Conservation (phyloP, 257 asterid genomes). For the Ilex asprella region DNA sequence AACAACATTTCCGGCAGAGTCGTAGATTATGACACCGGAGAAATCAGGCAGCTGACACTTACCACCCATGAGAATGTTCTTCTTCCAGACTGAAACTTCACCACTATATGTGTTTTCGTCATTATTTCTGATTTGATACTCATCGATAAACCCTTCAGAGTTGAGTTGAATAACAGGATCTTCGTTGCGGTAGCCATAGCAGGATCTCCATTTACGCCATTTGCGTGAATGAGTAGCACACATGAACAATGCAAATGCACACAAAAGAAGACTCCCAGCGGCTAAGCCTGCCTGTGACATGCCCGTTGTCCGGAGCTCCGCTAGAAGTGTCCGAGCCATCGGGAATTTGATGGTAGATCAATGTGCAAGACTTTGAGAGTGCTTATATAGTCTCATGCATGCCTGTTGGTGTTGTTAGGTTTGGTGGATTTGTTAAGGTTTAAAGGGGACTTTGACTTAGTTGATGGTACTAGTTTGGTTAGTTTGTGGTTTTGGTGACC, state of each 20-base stretch:
- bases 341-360: conserved; percentile 8
- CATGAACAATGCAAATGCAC: conserved; percentile 55
- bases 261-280: conserved; percentile 39
- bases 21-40: conserved; percentile 74
- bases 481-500: conserved; percentile 13
- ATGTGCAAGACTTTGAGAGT: conserved; percentile 8
- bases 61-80: conserved; percentile 78
- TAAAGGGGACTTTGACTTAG: conserved; percentile 6
- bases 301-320: conserved; percentile 20
- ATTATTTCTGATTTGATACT: conserved; percentile 31
- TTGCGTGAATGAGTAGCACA: conserved; percentile 45
- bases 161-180: conserved; percentile 70
- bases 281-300: conserved; percentile 32
- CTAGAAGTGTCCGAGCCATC: conserved; percentile 41
- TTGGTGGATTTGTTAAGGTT: conserved; percentile 36
- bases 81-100: conserved; percentile 63
- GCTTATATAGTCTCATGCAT: background rate
- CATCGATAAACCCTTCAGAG: conserved; percentile 24
- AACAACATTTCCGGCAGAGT: conserved; percentile 44
- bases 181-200: conserved; percentile 37
- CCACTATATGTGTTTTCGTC: conserved; percentile 40
- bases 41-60: conserved; percentile 80
- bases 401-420: conserved; percentile 22
- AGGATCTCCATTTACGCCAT: conserved; percentile 51
- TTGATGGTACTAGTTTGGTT: background rate